Conservation (phyloP, 2,329 filamentous ascomycete species). For the Camillea tinctor region DNA sequence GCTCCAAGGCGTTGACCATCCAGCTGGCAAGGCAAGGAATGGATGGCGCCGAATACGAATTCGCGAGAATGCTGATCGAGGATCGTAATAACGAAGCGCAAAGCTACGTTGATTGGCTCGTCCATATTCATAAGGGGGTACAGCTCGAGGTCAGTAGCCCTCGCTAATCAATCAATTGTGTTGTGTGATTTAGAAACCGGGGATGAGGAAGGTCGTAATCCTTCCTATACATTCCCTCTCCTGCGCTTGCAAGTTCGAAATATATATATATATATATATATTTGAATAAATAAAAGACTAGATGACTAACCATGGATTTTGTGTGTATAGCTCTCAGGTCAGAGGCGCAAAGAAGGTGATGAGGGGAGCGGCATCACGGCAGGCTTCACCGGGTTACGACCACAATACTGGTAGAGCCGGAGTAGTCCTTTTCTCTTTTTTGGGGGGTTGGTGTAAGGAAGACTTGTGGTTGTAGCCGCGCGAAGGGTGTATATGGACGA, state of each 20-base stretch:
- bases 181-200: not conserved
- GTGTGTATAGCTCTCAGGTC: constrained; percentile 58
- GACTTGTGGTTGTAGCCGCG: no score
- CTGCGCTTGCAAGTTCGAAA: constrained; percentile 2
- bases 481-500: no score
- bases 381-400: constrained; percentile 58
- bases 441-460: no score
- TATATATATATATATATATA: no score
- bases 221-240: constrained; percentile 3
- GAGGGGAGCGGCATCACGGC: constrained; percentile 48
- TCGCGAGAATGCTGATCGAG: constrained; percentile 85
- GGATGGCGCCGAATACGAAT: constrained; percentile 95
- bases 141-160: constrained; percentile 71
- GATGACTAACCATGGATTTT: constrained; percentile 1
- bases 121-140: constrained; percentile 89
- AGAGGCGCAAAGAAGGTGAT: constrained; percentile 67
- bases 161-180: constrained; percentile 3
- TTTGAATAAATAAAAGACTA: constrained; percentile 8
- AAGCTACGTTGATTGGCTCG: constrained; percentile 97
- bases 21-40: constrained; percentile 90
- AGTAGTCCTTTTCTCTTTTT: constrained; percentile 1
- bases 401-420: constrained; percentile 55
- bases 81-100: constrained; percentile 97
- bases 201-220: not conserved
- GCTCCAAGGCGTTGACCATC: constrained; percentile 83